Percentiles rank a stretch among this genome's conserved stretches.
Conservation (phyloP, 176 grass and related monocot genomes). For the Lolium multiflorum region DNA sequence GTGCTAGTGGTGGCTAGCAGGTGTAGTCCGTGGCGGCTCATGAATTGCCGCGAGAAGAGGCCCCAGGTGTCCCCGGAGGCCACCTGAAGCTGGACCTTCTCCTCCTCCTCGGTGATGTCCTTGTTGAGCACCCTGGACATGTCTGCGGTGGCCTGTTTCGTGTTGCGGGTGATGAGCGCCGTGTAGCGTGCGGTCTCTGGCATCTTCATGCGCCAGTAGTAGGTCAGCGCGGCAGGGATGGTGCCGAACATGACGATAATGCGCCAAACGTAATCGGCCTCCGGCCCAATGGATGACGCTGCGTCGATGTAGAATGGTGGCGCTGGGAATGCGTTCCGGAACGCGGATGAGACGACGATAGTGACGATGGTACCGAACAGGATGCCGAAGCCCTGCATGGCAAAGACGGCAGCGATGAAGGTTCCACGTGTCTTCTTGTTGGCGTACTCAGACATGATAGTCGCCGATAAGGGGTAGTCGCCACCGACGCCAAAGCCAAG, state of each 20-base stretch:
- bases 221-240: conserved; percentile 64
- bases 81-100: no score
- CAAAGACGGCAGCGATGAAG: conserved; percentile 87
- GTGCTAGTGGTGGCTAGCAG: conserved; percentile 14
- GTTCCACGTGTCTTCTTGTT: conserved; percentile 56
- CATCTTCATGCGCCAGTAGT: conserved; percentile 98
- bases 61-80: no score
- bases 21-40: no score
- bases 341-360: conserved; percentile 50
- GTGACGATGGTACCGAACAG: conserved; percentile 61
- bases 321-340: conserved; percentile 45
- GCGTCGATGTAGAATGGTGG: neutral
- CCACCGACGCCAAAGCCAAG: conserved; percentile 81
- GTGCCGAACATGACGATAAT: conserved; percentile 79
- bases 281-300: no score
- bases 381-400: conserved; percentile 83
- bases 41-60: no score
- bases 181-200: conserved; percentile 92
- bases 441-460: no score
- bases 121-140: no score
- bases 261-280: no score
- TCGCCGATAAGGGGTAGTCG: no score
- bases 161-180: conserved; percentile 49
- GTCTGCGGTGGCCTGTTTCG: no score
- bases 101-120: no score